phyloP scores from a whole-genome alignment of 2,329 filamentous ascomycete species.

The Colletotrichum agaves region DNA sequence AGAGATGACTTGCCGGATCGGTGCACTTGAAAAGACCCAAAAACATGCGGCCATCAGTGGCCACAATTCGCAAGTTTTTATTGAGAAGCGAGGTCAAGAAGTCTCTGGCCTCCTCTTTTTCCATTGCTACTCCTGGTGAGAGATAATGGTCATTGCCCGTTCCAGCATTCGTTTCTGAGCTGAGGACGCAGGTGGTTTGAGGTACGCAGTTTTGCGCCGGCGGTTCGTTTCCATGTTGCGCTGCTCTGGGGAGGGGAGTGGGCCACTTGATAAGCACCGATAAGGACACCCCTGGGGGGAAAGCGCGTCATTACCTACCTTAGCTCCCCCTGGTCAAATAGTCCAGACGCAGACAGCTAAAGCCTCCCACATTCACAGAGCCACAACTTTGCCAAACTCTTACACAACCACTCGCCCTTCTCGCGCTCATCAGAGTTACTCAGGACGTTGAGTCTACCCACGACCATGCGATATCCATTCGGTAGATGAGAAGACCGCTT shows the following conservation, averaged over 20 bases:
- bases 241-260: not conserved
- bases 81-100: slow-evolving; percentile 77
- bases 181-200: not conserved
- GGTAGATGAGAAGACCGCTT: slow-evolving; percentile 36
- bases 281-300: slow-evolving; percentile 17
- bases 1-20: slow-evolving; percentile 66
- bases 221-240: not conserved
- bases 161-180: not conserved
- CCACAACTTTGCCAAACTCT: not conserved
- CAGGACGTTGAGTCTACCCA: not conserved
- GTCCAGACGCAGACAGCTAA: slow-evolving; percentile 18
- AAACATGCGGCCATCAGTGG: slow-evolving; percentile 88
- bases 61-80: slow-evolving; percentile 81
- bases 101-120: slow-evolving; percentile 62
- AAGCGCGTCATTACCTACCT: slow-evolving; percentile 34
- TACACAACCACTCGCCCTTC: not conserved
- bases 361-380: slow-evolving; percentile 22
- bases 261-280: slow-evolving; percentile 32
- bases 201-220: not conserved
- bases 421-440: not conserved
- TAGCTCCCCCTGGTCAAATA: slow-evolving; percentile 15
- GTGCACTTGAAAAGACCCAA: slow-evolving; percentile 94
- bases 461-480: slow-evolving; percentile 23
- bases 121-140: slow-evolving; percentile 47
- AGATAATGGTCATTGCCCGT: slow-evolving; percentile 15